Evolutionary conservation across 768 basidiomycete genomes (phyloP).

Genomic region (Tremella mesenterica): DNA sequence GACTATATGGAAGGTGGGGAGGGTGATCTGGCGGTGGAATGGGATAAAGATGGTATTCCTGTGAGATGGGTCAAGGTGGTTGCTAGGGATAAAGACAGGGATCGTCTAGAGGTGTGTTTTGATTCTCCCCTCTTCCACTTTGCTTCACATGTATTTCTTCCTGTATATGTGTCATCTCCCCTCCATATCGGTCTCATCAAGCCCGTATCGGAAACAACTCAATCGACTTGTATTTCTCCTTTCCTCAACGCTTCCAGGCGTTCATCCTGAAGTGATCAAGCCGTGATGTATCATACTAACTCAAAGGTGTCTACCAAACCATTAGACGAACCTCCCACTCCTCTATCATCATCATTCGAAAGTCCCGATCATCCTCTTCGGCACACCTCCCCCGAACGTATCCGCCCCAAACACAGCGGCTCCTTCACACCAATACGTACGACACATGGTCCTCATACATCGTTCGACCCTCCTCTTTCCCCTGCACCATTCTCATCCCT

Average conservation of each 20-base stretch:
- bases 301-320: neutral
- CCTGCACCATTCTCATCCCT: neutral
- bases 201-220: neutral
- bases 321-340: constrained; percentile 2
- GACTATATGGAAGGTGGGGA: constrained; percentile 14
- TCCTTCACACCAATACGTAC: neutral
- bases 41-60: constrained; percentile 36
- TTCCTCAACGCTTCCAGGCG: neutral
- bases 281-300: no score
- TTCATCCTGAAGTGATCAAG: no score
- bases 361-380: neutral
- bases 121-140: neutral
- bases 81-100: neutral
- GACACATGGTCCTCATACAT: neutral
- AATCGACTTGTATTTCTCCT: neutral
- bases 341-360: constrained; percentile 4
- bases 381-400: neutral
- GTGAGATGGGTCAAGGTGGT: constrained; percentile 31
- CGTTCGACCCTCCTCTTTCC: neutral
- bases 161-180: no score
- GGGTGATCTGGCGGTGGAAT: constrained; percentile 36
- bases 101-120: neutral
- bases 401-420: neutral
- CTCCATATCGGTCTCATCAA: neutral
- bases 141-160: neutral